phyloP scores from a whole-genome alignment of 2,329 filamentous ascomycete species.

The Metarhizium sp. region DNA sequence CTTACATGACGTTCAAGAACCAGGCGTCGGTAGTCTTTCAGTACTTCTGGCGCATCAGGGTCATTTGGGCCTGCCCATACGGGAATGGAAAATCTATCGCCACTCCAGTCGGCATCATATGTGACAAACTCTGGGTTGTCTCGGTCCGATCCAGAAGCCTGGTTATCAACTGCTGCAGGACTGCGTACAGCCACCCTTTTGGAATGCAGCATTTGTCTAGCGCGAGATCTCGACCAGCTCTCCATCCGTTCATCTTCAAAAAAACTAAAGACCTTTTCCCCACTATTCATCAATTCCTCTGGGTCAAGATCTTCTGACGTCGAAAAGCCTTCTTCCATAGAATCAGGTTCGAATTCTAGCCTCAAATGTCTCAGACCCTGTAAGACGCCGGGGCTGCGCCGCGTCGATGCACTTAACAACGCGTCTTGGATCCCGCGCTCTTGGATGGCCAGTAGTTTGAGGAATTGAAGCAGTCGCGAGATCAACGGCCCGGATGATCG shows the following conservation, averaged over 20 bases:
- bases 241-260: conserved; percentile 24
- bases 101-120: conserved; percentile 17
- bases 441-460: conserved; percentile 37
- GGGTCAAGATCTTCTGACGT: conserved; percentile 28
- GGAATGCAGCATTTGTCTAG: conserved; percentile 5
- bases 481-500: conserved; percentile 42
- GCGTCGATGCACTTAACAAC: conserved; percentile 11
- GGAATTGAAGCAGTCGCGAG: conserved; percentile 35
- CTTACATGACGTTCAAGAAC: conserved; percentile 26
- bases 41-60: conserved; percentile 23
- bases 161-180: not conserved
- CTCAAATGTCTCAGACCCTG: conserved; percentile 42
- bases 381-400: conserved; percentile 33
- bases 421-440: conserved; percentile 34
- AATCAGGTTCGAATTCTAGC: conserved; percentile 43
- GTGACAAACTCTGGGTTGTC: conserved; percentile 14
- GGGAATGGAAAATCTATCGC: conserved; percentile 12
- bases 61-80: conserved; percentile 39
- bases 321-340: conserved; percentile 22
- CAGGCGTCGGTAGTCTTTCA: conserved; percentile 39
- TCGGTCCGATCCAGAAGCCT: conserved; percentile 6
- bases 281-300: conserved; percentile 30
- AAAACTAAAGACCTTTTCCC: conserved; percentile 33
- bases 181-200: not conserved
- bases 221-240: conserved; percentile 4